Base-by-base conservation (phyloP, 805 yeast genomes). In the Danielozyma ontarioensis region DNA sequence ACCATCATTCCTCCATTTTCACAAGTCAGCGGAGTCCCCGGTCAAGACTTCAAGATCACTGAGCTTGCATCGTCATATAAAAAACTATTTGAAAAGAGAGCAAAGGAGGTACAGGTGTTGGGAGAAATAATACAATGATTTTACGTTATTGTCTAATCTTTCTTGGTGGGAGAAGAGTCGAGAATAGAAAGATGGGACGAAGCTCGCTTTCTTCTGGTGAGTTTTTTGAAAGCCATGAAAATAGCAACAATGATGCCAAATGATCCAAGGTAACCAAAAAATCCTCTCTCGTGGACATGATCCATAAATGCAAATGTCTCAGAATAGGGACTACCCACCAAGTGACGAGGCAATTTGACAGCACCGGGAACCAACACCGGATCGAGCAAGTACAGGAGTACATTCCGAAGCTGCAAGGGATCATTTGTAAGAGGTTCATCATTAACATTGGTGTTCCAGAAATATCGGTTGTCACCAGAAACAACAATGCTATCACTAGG, bases 401-500 rank as follows among this genome's bases (percentile, higher is more conserved):
- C 61, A n/a, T 55, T 50, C 29, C 65, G 50, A 27, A 57, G 36
- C 30, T 42, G 41, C 3, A 55, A 48, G 0, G 71, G 64, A 6
- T 55, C 56, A 31, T 61, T 56, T 3, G 36, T 54, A 34, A 76
- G 51, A 12, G 35, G 31, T 0, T 48, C 39, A 0, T 80, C 82
- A 17, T 37, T 35, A 3, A 57, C 34, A 48, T 67, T 37, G 55
- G 45, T 33, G 42, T 61, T 44, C 63, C 68, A 41, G 34, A 48
- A 55, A 32, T 46, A 42, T 36, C 41, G 40, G 54, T 63, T 51
- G 60, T 72, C 68, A 41, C 68, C 68, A 21, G 67, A 58, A 2
- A 80, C 55, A 2, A 83, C 53, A 2, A 83, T 46, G 0, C 75
- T 62, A 50, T 82, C 85, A 4, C 89, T 90, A 2, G 58, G 50